A percentile compares a stretch with the other conserved stretches of the same genome.
Conservation (phyloP, 768 basidiomycete species). For the Thelephora ganbajun region DNA sequence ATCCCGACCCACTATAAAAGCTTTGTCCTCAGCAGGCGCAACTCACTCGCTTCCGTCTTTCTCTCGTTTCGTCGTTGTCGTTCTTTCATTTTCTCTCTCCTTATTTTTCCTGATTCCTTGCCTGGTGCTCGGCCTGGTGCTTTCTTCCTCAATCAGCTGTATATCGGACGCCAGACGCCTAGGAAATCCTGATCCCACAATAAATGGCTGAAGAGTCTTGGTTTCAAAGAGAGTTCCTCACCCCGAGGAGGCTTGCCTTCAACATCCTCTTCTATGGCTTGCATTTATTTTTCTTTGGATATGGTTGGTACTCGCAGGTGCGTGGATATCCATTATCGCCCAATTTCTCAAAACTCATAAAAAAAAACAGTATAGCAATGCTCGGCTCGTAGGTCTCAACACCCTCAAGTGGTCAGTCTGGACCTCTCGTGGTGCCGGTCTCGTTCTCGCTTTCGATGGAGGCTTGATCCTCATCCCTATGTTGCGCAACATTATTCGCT, state of each 20-base stretch:
- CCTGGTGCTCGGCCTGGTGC: constrained; percentile 7
- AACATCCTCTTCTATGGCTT: constrained; percentile 70
- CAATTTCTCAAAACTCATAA: constrained; percentile 1
- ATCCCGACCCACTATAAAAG: constrained; percentile 1
- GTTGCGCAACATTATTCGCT: constrained; percentile 76
- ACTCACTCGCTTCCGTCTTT: constrained; percentile 7
- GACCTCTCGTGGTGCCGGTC: constrained; percentile 83
- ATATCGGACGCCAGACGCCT: neutral
- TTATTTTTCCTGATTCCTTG: constrained; percentile 10
- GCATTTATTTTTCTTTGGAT: constrained; percentile 60
- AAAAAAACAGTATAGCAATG: constrained; percentile 37
- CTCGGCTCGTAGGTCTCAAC: constrained; percentile 61
- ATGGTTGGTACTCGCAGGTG: constrained; percentile 86
- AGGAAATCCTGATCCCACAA: constrained; percentile 3
- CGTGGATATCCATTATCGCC: constrained; percentile 8
- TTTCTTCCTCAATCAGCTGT: neutral
- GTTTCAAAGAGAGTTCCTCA: constrained; percentile 60
- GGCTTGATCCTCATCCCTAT: constrained; percentile 80
- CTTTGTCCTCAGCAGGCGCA: constrained; percentile 9
- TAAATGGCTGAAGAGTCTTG: constrained; percentile 49
- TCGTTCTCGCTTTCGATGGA: constrained; percentile 80
- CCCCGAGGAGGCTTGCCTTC: constrained; percentile 49
- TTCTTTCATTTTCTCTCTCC: constrained; percentile 7
- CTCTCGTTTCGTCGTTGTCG: constrained; percentile 12
- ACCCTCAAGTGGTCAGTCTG: constrained; percentile 74